Conservation (phyloP, 2,329 filamentous ascomycete species). For the Aspergillus novoparasiticus region DNA sequence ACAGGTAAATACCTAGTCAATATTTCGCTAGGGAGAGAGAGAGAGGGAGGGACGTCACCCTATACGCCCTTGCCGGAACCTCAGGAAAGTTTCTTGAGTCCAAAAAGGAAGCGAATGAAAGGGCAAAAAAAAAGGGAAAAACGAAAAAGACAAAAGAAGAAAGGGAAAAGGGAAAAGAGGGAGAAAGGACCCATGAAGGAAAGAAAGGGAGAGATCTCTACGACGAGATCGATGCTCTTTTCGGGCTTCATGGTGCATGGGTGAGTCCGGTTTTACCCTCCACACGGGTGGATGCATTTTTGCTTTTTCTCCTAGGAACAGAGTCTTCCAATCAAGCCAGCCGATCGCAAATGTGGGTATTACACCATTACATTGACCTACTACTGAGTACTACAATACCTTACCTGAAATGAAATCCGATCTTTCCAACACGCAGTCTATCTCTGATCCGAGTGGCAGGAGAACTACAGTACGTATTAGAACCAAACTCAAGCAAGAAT, state of each 20-base stretch:
- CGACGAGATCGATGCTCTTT: background rate
- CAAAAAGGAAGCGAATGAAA: no score
- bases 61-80: no score
- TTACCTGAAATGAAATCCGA: background rate
- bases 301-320: conserved; percentile 13
- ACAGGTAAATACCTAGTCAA: background rate
- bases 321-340: conserved; percentile 6
- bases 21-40: background rate
- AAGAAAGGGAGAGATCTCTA: background rate
- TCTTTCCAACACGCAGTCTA: background rate
- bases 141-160: background rate
- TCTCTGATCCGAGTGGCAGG: background rate
- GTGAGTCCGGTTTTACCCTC: conserved; percentile 6
- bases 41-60: no score
- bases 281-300: conserved; percentile 14
- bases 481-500: background rate
- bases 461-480: background rate
- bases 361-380: background rate
- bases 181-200: background rate
- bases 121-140: background rate
- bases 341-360: conserved; percentile 1
- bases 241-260: background rate
- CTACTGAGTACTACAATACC: background rate
- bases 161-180: background rate
- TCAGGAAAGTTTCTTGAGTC: no score